phyloP scores from a whole-genome alignment of 352 stramenopile genomes.

The Globisporangium ultimum region DNA sequence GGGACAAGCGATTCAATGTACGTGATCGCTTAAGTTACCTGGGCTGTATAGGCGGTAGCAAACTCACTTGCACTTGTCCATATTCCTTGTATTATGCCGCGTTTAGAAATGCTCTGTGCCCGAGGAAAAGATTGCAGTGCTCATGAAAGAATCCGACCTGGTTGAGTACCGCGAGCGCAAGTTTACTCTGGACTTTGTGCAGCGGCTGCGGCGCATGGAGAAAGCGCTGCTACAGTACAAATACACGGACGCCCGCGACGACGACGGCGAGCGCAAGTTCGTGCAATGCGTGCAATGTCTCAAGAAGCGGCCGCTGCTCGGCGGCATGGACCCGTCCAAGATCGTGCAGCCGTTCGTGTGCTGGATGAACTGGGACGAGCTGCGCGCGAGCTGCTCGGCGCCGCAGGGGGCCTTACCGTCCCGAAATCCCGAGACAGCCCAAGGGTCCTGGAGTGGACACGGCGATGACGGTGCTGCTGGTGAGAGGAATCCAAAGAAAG shows the following conservation, averaged over 20 bases:
- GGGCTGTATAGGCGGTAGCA: too few relatives aligned
- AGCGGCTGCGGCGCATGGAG: conserved; percentile 75
- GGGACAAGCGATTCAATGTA: conserved; percentile 79
- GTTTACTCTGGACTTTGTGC: conserved; percentile 61
- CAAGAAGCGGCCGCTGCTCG: conserved; percentile 69
- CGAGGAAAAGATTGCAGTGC: conserved; percentile 63
- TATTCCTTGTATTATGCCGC: neutral
- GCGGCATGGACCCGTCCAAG: conserved; percentile 69
- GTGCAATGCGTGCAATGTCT: conserved; percentile 71
- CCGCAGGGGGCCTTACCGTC: conserved; percentile 39
- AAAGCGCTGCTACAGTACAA: conserved; percentile 64
- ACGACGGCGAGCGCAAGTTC: conserved; percentile 63
- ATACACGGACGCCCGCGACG: conserved; percentile 55
- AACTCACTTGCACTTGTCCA: neutral
- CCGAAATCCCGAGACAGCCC: conserved; percentile 14
- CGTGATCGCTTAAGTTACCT: conserved; percentile 1
- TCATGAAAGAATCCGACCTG: conserved; percentile 67
- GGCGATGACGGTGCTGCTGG: conserved; percentile 1
- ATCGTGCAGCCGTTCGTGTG: conserved; percentile 74
- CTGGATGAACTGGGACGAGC: conserved; percentile 86
- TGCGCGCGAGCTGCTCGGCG: conserved; percentile 74
- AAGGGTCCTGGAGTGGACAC: neutral
- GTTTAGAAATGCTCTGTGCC: conserved; percentile 68
- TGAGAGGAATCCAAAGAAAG: conserved; percentile 17
- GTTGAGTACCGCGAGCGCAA: conserved; percentile 61